Base-by-base conservation (phyloP, 2,329 filamentous ascomycete species). In the Aspergillus floridensis region DNA sequence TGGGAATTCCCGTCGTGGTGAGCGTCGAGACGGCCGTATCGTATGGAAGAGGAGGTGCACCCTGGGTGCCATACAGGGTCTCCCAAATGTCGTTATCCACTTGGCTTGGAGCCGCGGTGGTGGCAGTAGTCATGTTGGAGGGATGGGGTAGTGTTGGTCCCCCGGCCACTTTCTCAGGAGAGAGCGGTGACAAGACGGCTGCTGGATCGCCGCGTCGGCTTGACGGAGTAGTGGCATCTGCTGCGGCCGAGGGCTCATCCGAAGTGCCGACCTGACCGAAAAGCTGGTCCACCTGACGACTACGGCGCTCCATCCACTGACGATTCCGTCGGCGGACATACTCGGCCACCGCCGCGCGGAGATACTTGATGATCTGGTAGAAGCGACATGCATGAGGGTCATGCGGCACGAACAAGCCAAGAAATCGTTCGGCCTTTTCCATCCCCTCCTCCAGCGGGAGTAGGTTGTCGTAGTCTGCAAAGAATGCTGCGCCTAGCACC, bases 401-500 rank as follows among this genome's bases (percentile, higher is more conserved):
- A 31, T 75, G 70, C 1, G 70, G 68, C n/a, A 71, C 65, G 47
- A 75, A 76, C 4, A 72, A 63, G 0, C 57, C 68, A 1, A 75
- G 65, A 29, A 76, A 74, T 19, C 65, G 65, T 48, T 75, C 71
- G 19, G 74, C 72, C 60, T 74, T 74, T 49, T 67, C 67, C 59
- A 76, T 56, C 5, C 71, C 70, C 24, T 72, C 72, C 58, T 73
- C 69, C 1, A 76, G 63, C 0, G 72, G 74, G 19, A 75, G 68
- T 3, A 72, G 56, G 49, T 69, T 73, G 57, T 80, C 77, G 2
- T 81, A 74, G 56, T 81, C 78, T 0, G 77, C 78, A 53, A 81
- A 81, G 24, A 76, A 72, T 0, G 79, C 78, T 0, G 79, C 72
- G 0, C 79, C 79, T 0, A 81, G 68, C 0, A 81, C 78, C 0